A percentile compares a stretch with the other conserved stretches of the same genome.
phyloP scores from a whole-genome alignment of 441 rosid genomes.

The Pelargonium myrrhifolium region DNA sequence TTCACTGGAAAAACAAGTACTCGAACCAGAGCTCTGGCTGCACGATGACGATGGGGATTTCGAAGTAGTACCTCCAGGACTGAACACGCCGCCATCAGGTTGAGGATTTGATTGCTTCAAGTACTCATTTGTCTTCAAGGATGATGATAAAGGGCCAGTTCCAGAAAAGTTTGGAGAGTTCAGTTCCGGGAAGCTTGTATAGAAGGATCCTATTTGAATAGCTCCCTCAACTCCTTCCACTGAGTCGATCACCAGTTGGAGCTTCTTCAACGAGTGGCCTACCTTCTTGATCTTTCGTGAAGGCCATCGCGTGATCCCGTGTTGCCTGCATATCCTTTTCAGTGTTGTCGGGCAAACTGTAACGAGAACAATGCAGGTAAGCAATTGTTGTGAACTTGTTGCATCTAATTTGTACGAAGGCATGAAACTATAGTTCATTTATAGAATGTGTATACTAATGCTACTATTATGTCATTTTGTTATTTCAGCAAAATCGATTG shows the following conservation, averaged over 20 bases:
- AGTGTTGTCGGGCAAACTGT: slow-evolving; percentile 89
- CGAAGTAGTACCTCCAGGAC: slow-evolving; percentile 32
- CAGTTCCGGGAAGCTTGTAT: slow-evolving; percentile 66
- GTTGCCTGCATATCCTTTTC: slow-evolving; percentile 87
- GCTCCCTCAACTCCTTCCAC: slow-evolving; percentile 69
- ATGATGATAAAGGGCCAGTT: slow-evolving; percentile 25
- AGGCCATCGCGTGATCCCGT: slow-evolving; percentile 89
- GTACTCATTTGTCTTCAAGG: slow-evolving; percentile 23
- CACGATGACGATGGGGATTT: slow-evolving; percentile 53
- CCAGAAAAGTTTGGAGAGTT: slow-evolving; percentile 43
- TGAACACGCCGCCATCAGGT: slow-evolving; percentile 28
- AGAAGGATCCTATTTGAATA: slow-evolving; percentile 66
- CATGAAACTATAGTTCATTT: too few relatives aligned
- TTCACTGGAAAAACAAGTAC: slow-evolving; percentile 47
- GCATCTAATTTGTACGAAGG: too few relatives aligned
- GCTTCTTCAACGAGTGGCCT: slow-evolving; percentile 74
- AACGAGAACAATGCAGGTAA: not conserved
- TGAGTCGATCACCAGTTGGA: slow-evolving; percentile 69
- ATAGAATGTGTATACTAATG: not conserved
- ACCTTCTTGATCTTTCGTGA: slow-evolving; percentile 87
- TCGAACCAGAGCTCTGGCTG: slow-evolving; percentile 66
- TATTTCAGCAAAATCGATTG: not conserved
- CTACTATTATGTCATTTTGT: not conserved
- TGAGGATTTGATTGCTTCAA: slow-evolving; percentile 26
- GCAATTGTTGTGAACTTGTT: too few relatives aligned